Percentiles rank a stretch among this genome's conserved stretches.
These are phyloP conservation scores for Geranomyces michiganensis DNA, from an alignment of 192 early-diverging fungal species.

Conservation along the genomic window DNA sequence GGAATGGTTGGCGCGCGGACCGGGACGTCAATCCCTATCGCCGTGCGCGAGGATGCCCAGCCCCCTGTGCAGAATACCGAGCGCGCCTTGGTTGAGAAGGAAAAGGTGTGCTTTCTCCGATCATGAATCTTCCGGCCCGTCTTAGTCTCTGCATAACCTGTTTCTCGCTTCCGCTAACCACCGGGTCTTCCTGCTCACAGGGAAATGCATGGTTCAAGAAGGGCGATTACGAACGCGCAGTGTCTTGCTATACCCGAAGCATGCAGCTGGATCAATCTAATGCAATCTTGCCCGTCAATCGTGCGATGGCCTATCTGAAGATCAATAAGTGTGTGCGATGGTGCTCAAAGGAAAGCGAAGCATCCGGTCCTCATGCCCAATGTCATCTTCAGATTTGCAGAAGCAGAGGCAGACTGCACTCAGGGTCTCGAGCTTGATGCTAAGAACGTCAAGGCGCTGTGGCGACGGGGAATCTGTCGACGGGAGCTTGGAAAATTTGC, in stretches of 20 bases:
- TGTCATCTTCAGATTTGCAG: conserved; percentile 43
- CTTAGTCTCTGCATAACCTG: too few species aligned
- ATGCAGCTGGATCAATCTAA: conserved; percentile 65
- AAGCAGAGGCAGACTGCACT: conserved; percentile 73
- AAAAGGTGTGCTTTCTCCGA: conserved; percentile 41
- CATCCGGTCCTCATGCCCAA: too few species aligned
- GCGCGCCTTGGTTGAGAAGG: conserved; percentile 51
- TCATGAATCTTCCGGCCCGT: neutral
- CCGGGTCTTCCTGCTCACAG: conserved; percentile 13
- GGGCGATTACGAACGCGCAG: conserved; percentile 46
- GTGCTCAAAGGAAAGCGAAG: too few species aligned
- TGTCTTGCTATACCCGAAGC: conserved; percentile 53
- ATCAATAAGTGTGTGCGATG: conserved; percentile 53
- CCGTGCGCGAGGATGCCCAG: neutral
- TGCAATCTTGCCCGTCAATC: conserved; percentile 67
- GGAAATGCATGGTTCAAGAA: conserved; percentile 59
- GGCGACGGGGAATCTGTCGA: conserved; percentile 72
- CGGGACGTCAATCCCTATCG: conserved; percentile 2
- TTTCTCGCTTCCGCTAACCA: too few species aligned
- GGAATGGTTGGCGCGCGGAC: conserved; percentile 15
- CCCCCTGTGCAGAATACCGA: conserved; percentile 27
- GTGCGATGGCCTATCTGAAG: conserved; percentile 84
- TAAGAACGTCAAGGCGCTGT: conserved; percentile 78
- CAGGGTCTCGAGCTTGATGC: conserved; percentile 59
- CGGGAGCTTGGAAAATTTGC: conserved; percentile 50